Evolutionary conservation across 768 basidiomycete species (phyloP), one percentile per base, ranked within the genome.

Genomic region (Grammothele lineata): DNA sequence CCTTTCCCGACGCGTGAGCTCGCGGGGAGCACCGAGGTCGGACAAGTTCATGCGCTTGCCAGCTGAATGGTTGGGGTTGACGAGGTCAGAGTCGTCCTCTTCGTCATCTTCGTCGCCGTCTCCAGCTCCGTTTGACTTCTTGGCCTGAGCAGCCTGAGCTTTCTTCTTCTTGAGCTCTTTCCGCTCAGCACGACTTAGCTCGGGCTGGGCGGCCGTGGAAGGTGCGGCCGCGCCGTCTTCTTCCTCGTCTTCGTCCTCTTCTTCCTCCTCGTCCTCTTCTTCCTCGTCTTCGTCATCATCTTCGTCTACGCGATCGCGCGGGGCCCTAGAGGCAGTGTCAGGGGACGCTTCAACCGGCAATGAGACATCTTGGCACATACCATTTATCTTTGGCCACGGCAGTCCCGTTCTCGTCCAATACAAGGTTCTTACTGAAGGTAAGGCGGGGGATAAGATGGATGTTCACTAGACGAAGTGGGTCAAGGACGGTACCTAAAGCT

Each of bases 81-180:
- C 76, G 40, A 90, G 67, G 52, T 89, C 78, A 0, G 75, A 73
- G 51, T 92, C 87, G 3, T 75, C 81, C 0, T 75, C 78, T 4
- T 75, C 78, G 3, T 73, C 75, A 14, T 63, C 70, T 0, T 66
- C 64, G 21, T 63, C 50, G 3, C 48, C 62, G 25, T 52, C 61
- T 30, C 57, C 57, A 9, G 55, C 47, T 32, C 60, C 66, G 53
- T 69, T 60, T n/a, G n/a, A n/a, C 61, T 70, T 76, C 72, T 60
- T 74, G 63, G 43, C 73, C 70, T 19, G 74, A 74, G 50, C 56
- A 62, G 43, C 73, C 70, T 21, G 74, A 74, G 50, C 55, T 60
- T 86, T 81, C 61, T 87, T 84, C 77, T 87, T 92, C 79, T 93
- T 93, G 59, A 87, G 65, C 24, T 85, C 92, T 54, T 77, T 80